A percentile compares a stretch with the other conserved stretches of the same genome.
phyloP scores from a whole-genome alignment of 768 basidiomycete genomes.

The Pisolithus microcarpus region DNA sequence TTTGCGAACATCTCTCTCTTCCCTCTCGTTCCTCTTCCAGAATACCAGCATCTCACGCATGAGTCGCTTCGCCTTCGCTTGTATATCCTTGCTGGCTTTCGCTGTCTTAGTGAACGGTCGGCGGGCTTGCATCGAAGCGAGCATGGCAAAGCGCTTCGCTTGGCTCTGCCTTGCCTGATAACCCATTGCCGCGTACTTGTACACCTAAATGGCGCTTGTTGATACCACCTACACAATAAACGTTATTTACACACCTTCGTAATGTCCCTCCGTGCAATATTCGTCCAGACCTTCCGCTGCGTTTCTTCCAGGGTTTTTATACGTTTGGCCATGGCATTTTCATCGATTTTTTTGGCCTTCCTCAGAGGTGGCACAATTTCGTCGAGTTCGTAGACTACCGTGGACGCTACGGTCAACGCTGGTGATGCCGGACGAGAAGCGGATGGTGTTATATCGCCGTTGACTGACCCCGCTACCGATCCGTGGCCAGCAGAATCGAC shows the following conservation, averaged over 20 bases:
- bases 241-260: constrained; percentile 51
- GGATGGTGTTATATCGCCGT: constrained; percentile 65
- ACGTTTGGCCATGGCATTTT: constrained; percentile 62
- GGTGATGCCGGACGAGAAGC: constrained; percentile 70
- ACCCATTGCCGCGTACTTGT: constrained; percentile 66
- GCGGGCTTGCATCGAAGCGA: constrained; percentile 72
- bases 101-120: constrained; percentile 67
- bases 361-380: constrained; percentile 64
- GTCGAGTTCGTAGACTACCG: constrained; percentile 66
- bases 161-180: constrained; percentile 62
- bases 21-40: constrained; percentile 98
- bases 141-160: constrained; percentile 66
- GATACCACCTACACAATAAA: background rate
- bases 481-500: constrained; percentile 46
- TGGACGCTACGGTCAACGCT: constrained; percentile 42
- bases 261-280: constrained; percentile 78
- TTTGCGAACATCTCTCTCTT: constrained; percentile 87
- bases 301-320: constrained; percentile 74
- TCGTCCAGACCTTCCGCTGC: constrained; percentile 85
- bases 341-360: constrained; percentile 73
- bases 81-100: constrained; percentile 75
- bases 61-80: constrained; percentile 77
- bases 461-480: constrained; percentile 44
- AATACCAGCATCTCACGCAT: constrained; percentile 96
- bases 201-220: constrained; percentile 46